These are phyloP conservation scores for Dorcoceras hygrometricum DNA, from an alignment of 257 asterid genomes.

Conservation along the genomic window DNA sequence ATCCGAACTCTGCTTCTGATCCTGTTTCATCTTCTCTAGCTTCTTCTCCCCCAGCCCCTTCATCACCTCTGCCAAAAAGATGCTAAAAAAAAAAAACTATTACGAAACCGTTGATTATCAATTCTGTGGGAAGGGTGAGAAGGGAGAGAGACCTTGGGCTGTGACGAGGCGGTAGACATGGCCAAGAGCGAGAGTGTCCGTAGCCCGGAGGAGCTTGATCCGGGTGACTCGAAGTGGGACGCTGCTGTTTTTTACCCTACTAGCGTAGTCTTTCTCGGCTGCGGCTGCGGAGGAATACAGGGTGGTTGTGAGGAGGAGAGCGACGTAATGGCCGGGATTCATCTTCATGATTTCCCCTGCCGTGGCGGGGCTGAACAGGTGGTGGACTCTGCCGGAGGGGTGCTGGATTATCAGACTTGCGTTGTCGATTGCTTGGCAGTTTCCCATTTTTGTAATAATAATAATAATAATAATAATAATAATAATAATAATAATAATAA, in stretches of 20 bases:
- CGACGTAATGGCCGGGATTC: conserved; percentile 86
- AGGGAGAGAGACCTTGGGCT: conserved; percentile 48
- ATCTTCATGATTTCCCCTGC: conserved; percentile 73
- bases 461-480: too few relatives aligned
- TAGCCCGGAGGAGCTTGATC: conserved; percentile 77
- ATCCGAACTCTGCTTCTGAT: conserved; percentile 34
- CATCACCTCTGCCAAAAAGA: conserved; percentile 51
- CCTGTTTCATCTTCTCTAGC: conserved; percentile 37
- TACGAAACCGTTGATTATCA: too few relatives aligned
- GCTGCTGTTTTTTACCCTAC: background rate
- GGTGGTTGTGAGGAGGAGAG: conserved; percentile 92
- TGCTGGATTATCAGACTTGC: conserved; percentile 66
- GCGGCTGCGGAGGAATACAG: conserved; percentile 38
- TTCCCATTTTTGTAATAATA: too few relatives aligned
- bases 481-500: too few relatives aligned
- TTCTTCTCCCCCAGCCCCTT: conserved; percentile 78
- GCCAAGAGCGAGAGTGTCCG: conserved; percentile 74
- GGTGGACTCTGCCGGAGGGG: conserved; percentile 70
- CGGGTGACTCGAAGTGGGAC: conserved; percentile 58
- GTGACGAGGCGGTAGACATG: conserved; percentile 84
- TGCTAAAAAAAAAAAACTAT: background rate
- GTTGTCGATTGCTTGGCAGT: conserved; percentile 90
- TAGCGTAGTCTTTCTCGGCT: background rate
- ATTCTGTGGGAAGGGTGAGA: background rate
- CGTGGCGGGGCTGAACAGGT: conserved; percentile 45